phyloP scores from a whole-genome alignment of 129 eudicot species.

The Artemisia annua region DNA sequence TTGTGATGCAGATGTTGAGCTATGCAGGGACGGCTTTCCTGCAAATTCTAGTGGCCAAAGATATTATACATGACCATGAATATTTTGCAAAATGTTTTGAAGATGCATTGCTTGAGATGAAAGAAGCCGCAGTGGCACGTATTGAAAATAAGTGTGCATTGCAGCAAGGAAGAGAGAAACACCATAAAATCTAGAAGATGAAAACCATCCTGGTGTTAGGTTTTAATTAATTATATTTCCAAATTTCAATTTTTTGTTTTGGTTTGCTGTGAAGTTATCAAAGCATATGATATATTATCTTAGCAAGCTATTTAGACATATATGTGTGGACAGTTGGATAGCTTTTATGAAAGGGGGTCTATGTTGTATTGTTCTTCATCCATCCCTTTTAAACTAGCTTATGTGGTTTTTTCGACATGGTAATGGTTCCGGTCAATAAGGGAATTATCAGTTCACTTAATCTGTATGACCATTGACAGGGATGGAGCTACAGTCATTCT shows the following conservation, averaged over 20 bases:
- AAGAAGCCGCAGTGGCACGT: conserved; percentile 40
- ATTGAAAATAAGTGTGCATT: neutral
- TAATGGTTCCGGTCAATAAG: too few relatives aligned
- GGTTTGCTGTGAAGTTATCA: too few relatives aligned
- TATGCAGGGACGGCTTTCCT: conserved; percentile 71
- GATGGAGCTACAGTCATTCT: too few relatives aligned
- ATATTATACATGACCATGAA: conserved; percentile 66
- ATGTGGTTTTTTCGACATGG: too few relatives aligned
- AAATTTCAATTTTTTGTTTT: too few relatives aligned
- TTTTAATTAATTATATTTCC: too few relatives aligned
- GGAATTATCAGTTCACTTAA: too few relatives aligned
- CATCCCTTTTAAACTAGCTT: too few relatives aligned
- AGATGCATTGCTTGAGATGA: conserved; percentile 81
- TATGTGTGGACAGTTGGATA: neutral
- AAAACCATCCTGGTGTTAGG: neutral
- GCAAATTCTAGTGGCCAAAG: conserved; percentile 85
- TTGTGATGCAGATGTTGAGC: conserved; percentile 82
- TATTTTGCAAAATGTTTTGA: conserved; percentile 73
- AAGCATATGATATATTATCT: neutral
- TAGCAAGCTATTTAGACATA: conserved; percentile 1
- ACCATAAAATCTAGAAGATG: neutral
- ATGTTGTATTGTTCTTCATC: too few relatives aligned
- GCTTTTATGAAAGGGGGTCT: too few relatives aligned
- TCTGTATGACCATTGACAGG: too few relatives aligned
- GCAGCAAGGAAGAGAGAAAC: neutral